Evolutionary conservation across 805 yeast genomes (phyloP).

Genomic region (Lipomyces yamadae): DNA sequence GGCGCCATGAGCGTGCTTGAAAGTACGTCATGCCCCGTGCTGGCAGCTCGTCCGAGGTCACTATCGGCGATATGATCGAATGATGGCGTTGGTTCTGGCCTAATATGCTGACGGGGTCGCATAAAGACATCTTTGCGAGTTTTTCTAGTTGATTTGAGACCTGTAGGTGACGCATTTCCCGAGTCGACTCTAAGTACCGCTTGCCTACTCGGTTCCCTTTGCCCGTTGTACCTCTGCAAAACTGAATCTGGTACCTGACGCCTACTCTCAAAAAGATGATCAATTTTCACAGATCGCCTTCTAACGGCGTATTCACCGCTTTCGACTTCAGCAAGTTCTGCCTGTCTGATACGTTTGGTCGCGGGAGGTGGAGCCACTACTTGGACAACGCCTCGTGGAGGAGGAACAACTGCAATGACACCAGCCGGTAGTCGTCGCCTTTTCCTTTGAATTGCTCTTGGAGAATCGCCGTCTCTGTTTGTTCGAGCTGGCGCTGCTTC

Average conservation of each 20-base stretch:
- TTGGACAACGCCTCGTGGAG: slow-evolving; percentile 17
- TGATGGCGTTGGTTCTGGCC: slow-evolving; percentile 3
- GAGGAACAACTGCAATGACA: slow-evolving; percentile 32
- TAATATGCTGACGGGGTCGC: slow-evolving; percentile 21
- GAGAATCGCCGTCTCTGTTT: background rate
- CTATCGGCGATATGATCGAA: background rate
- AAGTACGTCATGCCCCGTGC: background rate
- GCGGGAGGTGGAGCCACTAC: slow-evolving; percentile 19
- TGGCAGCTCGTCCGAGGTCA: background rate
- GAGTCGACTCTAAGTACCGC: background rate
- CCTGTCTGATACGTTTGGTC: slow-evolving; percentile 11
- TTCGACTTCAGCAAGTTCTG: slow-evolving; percentile 22
- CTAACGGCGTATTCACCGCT: slow-evolving; percentile 30
- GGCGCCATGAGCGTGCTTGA: background rate
- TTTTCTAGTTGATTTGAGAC: slow-evolving; percentile 13
- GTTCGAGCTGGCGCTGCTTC: background rate
- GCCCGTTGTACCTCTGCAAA: background rate
- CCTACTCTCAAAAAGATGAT: slow-evolving; percentile 8
- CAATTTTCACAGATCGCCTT: slow-evolving; percentile 4
- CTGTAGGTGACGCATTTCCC: background rate
- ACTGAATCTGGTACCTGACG: background rate
- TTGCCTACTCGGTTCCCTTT: background rate
- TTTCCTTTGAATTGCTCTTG: background rate
- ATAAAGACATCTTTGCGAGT: slow-evolving; percentile 19
- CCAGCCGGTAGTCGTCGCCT: slow-evolving; percentile 28